Percentiles rank a stretch among this genome's conserved stretches.
Evolutionary conservation across 768 basidiomycete genomes (phyloP).

Genomic region (Cubamyces lactineus): DNA sequence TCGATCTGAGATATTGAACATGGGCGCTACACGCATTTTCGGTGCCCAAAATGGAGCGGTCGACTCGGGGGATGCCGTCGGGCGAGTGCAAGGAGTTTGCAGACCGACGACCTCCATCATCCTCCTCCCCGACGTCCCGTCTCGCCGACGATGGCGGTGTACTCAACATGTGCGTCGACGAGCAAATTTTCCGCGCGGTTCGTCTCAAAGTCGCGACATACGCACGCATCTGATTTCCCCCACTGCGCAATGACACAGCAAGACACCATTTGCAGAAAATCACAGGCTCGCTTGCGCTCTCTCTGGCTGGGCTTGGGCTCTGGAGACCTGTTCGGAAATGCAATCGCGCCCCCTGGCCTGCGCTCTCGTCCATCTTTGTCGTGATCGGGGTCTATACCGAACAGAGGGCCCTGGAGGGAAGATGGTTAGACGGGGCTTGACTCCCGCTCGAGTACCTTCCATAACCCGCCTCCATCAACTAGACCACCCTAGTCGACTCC

Average conservation of each 20-base stretch:
- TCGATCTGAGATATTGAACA: neutral
- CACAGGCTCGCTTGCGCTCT: conserved; percentile 7
- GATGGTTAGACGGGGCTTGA: neutral
- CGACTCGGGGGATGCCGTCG: conserved; percentile 5
- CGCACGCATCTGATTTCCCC: conserved; percentile 7
- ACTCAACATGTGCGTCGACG: neutral
- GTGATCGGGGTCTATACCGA: neutral
- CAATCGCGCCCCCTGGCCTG: conserved; percentile 2
- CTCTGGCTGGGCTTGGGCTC: conserved; percentile 3
- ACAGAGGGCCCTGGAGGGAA: neutral
- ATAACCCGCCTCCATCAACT: neutral
- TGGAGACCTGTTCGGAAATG: neutral
- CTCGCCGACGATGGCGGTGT: neutral
- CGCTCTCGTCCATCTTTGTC: neutral
- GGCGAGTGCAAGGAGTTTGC: neutral
- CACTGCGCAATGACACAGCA: neutral
- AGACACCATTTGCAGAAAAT: conserved; percentile 3
- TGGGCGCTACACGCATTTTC: neutral
- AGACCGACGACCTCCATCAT: neutral
- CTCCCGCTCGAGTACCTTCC: conserved; percentile 3
- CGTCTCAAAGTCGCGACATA: no score
- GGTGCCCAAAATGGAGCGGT: neutral
- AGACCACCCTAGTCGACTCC: no score
- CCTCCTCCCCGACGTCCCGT: neutral
- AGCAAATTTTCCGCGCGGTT: conserved; percentile 1